These are phyloP conservation scores for Solanum appendiculatum DNA, from an alignment of 257 asterid genomes.

Conservation along the genomic window DNA sequence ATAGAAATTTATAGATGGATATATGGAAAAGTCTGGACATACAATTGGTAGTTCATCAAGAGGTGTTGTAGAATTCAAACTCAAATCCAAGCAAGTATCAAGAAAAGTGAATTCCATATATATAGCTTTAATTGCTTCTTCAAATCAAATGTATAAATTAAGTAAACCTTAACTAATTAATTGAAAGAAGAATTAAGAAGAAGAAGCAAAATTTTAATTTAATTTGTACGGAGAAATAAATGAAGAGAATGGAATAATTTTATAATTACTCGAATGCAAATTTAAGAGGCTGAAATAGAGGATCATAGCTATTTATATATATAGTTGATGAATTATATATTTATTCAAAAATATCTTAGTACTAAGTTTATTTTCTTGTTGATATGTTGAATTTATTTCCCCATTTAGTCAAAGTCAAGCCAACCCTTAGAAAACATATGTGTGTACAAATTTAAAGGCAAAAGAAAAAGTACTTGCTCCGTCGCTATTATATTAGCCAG, in stretches of 20 bases:
- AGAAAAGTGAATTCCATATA: constrained; percentile 51
- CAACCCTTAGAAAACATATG: constrained; percentile 12
- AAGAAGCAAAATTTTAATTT: background rate
- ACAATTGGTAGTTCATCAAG: constrained; percentile 31
- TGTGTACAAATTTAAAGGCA: background rate
- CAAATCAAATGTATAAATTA: background rate
- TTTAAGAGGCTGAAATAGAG: background rate
- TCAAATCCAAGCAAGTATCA: constrained; percentile 63
- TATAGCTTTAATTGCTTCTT: background rate
- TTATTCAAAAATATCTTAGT: background rate
- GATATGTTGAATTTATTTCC: background rate
- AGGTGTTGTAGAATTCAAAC: constrained; percentile 28
- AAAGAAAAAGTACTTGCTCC: background rate
- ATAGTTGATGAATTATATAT: background rate
- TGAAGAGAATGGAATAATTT: background rate
- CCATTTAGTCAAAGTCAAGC: constrained; percentile 30
- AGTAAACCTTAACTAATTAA: background rate
- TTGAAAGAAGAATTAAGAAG: background rate
- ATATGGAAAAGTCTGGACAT: background rate
- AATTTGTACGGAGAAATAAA: background rate
- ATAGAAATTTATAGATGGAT: background rate
- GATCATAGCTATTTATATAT: background rate
- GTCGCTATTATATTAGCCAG: background rate
- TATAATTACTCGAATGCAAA: background rate
- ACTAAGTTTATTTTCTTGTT: background rate